Evolutionary conservation across 2,329 filamentous ascomycete species (phyloP), one percentile per base, ranked within the genome.

Genomic region (Mariannaea sp.): DNA sequence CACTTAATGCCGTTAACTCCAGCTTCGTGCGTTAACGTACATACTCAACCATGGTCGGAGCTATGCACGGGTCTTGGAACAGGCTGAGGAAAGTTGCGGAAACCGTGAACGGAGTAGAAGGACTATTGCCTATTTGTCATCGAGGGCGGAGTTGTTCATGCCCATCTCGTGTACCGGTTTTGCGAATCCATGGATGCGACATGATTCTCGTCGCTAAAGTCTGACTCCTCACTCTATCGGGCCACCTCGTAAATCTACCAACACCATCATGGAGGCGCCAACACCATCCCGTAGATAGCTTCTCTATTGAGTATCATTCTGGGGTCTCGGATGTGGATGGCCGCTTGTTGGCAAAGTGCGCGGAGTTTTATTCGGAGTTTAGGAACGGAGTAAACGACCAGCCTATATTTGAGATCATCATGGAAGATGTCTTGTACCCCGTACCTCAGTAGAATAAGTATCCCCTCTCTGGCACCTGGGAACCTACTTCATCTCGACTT

Each of bases 1-100:
- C 14, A 40, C 24, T 54, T 40, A 59, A 57, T 20, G 24, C 57
- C 57, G 57, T 50, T 53, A 57, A 45, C 40, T 57, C 57, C 47
- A 55, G 45, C 14, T 27, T 39, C 29, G 13, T 33, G n/a, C n/a
- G n/a, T n/a, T n/a, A n/a, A 12, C 12, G 22, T 24, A 20, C 7
- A 14, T 19, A 16, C 29, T 19, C 9, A 7, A 24, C 24, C 12
- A 19, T n/a, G n/a, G n/a, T n/a, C 20, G 19, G 22, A 42, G 17
- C 36, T 22, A 19, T 22, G n/a, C 12, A 22, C 24, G 36, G 17
- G 36, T 19, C 24, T 10, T 39, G 22, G 36, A 35, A 14, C 13
- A 16, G 20, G 36, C 9, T 24, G 36, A 24, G n/a, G 19, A 39
- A 19, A 10, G 22, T 35, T n/a, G n/a, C 17, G 4, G 17, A 35